These are phyloP conservation scores for Coemansia asiatica DNA, from an alignment of 192 early-diverging fungal species.

Conservation along the genomic window DNA sequence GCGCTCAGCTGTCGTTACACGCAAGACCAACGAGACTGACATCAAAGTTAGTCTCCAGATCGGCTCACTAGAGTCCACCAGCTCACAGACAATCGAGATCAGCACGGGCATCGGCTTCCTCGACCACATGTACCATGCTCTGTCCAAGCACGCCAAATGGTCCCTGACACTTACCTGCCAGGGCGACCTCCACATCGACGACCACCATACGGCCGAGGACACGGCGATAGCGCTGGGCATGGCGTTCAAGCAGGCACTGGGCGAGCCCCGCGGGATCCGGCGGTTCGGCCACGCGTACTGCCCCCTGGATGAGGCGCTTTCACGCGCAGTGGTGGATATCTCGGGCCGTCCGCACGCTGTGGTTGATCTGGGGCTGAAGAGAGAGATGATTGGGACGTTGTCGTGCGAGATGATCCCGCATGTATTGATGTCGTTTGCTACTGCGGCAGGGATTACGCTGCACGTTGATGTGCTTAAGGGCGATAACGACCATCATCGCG, in stretches of 20 bases:
- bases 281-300: conserved; percentile 94
- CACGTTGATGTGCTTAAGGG: conserved; percentile 96
- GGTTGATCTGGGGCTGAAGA: conserved; percentile 83
- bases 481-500: conserved; percentile 93
- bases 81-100: conserved; percentile 75
- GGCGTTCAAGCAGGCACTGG: conserved; percentile 92
- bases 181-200: conserved; percentile 96
- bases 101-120: conserved; percentile 96
- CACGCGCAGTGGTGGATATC: conserved; percentile 95
- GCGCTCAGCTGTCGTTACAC: conserved; percentile 60
- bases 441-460: conserved; percentile 87
- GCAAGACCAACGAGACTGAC: conserved; percentile 96
- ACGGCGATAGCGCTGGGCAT: conserved; percentile 89
- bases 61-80: conserved; percentile 54
- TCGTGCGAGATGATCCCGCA: conserved; percentile 99
- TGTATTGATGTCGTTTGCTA: conserved; percentile 90
- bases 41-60: conserved; percentile 71
- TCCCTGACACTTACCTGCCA: conserved; percentile 79
- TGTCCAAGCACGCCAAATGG: conserved; percentile 96
- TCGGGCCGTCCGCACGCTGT: conserved; percentile 86
- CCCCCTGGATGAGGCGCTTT: conserved; percentile 94
- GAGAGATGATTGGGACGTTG: conserved; percentile 87
- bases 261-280: conserved; percentile 82
- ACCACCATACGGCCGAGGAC: conserved; percentile 98
- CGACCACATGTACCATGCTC: conserved; percentile 98